Conservation (phyloP, 208 protist genomes). For the Zelonia costaricensis region DNA sequence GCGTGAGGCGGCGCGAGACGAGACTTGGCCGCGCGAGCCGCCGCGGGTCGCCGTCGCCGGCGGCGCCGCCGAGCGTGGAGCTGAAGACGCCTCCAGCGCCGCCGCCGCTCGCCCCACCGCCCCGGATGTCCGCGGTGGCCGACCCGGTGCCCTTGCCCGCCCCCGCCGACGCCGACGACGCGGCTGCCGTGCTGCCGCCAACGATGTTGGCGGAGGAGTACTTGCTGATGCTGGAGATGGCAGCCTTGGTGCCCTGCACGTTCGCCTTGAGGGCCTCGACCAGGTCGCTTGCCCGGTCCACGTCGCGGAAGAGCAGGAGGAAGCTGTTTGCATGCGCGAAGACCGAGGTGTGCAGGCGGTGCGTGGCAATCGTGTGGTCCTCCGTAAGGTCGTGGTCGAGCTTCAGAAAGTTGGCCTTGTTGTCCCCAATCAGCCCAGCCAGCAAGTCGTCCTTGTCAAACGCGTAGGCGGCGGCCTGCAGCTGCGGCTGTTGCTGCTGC, state of each 20-base stretch:
- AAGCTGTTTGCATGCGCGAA: slow-evolving; percentile 81
- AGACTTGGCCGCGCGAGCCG: slow-evolving; percentile 33
- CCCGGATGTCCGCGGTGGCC: background rate
- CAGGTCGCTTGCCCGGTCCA: slow-evolving; percentile 64
- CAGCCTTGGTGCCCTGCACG: slow-evolving; percentile 81
- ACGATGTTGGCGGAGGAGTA: slow-evolving; percentile 51
- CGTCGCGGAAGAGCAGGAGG: slow-evolving; percentile 80
- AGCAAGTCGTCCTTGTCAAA: slow-evolving; percentile 81
- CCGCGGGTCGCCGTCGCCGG: slow-evolving; percentile 21
- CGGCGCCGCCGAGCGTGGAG: slow-evolving; percentile 9
- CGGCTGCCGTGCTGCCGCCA: background rate
- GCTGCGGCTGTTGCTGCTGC: slow-evolving; percentile 14
- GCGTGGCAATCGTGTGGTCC: slow-evolving; percentile 68
- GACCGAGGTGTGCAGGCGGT: slow-evolving; percentile 64
- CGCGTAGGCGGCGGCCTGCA: slow-evolving; percentile 10
- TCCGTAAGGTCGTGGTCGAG: slow-evolving; percentile 76
- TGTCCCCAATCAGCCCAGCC: slow-evolving; percentile 51
- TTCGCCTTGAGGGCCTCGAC: slow-evolving; percentile 82
- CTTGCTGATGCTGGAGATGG: slow-evolving; percentile 80
- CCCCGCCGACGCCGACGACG: too few species aligned
- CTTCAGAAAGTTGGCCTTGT: slow-evolving; percentile 65
- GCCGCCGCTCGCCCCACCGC: background rate
- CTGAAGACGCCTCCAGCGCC: slow-evolving; percentile 18
- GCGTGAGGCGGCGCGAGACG: slow-evolving; percentile 31
- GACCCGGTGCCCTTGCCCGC: background rate